Conservation (phyloP, 2,329 filamentous ascomycete species). For the Phoma sp. region DNA sequence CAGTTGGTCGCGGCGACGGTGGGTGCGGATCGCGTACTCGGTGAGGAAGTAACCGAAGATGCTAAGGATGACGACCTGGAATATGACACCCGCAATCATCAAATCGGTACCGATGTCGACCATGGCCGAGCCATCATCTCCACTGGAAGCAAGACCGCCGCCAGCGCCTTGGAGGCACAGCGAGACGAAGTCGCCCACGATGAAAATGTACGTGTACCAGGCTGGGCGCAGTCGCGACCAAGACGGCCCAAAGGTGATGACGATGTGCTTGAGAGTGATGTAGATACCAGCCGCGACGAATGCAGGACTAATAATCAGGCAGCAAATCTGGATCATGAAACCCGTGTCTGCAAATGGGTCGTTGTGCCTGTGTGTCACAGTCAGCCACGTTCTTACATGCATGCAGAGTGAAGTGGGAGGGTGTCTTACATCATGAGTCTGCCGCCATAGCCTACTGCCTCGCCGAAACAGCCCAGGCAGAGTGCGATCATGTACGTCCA, state of each 20-base stretch:
- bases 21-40: constrained; percentile 47
- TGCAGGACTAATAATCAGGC: constrained; percentile 63
- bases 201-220: constrained; percentile 65
- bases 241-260: constrained; percentile 59
- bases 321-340: constrained; percentile 63
- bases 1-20: constrained; percentile 35
- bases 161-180: constrained; percentile 65
- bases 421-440: constrained; percentile 57
- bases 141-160: constrained; percentile 63
- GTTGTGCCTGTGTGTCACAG: constrained; percentile 24
- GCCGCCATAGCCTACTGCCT: constrained; percentile 63
- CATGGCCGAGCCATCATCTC: constrained; percentile 48
- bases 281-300: constrained; percentile 64
- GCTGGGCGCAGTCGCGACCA: constrained; percentile 39
- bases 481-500: constrained; percentile 63
- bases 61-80: constrained; percentile 61
- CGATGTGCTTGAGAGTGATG: constrained; percentile 63
- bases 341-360: constrained; percentile 58
- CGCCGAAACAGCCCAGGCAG: constrained; percentile 56
- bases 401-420: neutral
- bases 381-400: constrained; percentile 3
- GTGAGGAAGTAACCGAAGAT: constrained; percentile 54
- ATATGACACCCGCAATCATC: constrained; percentile 64
- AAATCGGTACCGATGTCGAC: constrained; percentile 59
- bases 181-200: constrained; percentile 64